Evolutionary conservation across 2,329 filamentous ascomycete genomes (phyloP), one percentile per base, ranked within the genome.

Genomic region (Xylaria digitata): DNA sequence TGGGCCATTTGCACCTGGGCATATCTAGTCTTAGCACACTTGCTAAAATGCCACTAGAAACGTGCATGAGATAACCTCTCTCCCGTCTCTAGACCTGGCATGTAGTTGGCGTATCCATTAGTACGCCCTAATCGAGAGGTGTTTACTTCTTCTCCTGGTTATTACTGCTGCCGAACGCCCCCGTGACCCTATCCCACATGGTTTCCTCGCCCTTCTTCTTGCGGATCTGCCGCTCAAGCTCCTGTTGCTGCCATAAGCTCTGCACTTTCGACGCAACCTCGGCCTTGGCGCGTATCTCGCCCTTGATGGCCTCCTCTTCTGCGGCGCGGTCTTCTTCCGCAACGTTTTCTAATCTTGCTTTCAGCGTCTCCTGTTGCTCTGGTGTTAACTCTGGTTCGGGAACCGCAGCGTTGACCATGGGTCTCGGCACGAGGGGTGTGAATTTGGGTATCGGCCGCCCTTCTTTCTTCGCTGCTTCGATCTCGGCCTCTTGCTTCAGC

Each of bases 401-500:
- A 11, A 52, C 50, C 7, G 63, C 42, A 15, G 67, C 61, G 17
- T 66, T 48, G 48, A 66, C 74, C 19, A 72, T 70, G 26, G 75
- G 76, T 11, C 71, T 69, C 26, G 83, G 80, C 40, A 92, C 77
- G 6, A 89, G 78, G 7, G 88, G 84, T 53, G 87, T 82, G 74
- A 92, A 89, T 21, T 82, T 80, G 0, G 91, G 90, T 52, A 83
- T 76, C 0, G 86, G 83, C n/a, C 78, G 79, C 32, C 88, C 88
- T 70, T 87, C 85, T 61, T 85, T 83, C 78, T 89, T 89, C 42
- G 91, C 92, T 74, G 89, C 85, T 70, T 91, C 88, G n/a, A 92
- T 88, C 69, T 86, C 87, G 21, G 83, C 84, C 80, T 99, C 95
- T 77, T 97, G 93, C 68, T 88, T 86, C 43, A 97, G 80, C 90